A percentile compares a stretch with the other conserved stretches of the same genome.
phyloP scores from a whole-genome alignment of 2,329 filamentous ascomycete genomes.

The Colletotrichum eremochloae region DNA sequence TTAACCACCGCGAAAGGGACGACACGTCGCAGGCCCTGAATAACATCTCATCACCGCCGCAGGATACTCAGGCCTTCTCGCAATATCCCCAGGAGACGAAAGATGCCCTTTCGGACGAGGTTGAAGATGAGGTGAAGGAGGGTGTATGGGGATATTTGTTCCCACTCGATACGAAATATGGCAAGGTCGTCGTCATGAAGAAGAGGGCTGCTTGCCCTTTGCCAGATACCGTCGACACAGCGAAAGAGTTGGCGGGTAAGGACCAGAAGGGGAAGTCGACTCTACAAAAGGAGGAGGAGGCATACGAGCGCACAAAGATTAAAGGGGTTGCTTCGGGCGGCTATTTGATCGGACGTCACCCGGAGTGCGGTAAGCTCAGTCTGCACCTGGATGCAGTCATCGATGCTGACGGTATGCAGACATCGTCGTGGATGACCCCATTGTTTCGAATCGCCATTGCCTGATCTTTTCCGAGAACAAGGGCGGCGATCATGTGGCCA shows the following conservation, averaged over 20 bases:
- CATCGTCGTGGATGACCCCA: constrained; percentile 79
- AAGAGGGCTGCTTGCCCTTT: constrained; percentile 79
- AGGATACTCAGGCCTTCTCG: constrained; percentile 72
- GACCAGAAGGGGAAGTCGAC: constrained; percentile 61
- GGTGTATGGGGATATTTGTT: constrained; percentile 97
- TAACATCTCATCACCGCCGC: constrained; percentile 70
- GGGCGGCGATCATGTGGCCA: constrained; percentile 72
- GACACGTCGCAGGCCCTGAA: constrained; percentile 57
- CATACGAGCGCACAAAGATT: constrained; percentile 73
- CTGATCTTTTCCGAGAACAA: constrained; percentile 75
- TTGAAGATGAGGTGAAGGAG: constrained; percentile 84
- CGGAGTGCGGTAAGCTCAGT: constrained; percentile 83
- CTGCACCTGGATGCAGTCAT: background rate
- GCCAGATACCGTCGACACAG: constrained; percentile 59
- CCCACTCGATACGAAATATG: constrained; percentile 79
- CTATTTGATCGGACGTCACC: constrained; percentile 92
- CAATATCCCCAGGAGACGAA: constrained; percentile 81
- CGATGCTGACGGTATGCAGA: constrained; percentile 60
- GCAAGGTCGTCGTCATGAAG: constrained; percentile 78
- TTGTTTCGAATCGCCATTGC: constrained; percentile 89
- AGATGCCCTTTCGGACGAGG: constrained; percentile 80
- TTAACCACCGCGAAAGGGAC: constrained; percentile 64
- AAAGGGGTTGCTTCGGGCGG: constrained; percentile 79
- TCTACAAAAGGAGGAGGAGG: constrained; percentile 66
- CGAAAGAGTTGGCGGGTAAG: constrained; percentile 53